Evolutionary conservation across 1,139 yeast species (phyloP).

Genomic region (Yamadazyma aaseri): DNA sequence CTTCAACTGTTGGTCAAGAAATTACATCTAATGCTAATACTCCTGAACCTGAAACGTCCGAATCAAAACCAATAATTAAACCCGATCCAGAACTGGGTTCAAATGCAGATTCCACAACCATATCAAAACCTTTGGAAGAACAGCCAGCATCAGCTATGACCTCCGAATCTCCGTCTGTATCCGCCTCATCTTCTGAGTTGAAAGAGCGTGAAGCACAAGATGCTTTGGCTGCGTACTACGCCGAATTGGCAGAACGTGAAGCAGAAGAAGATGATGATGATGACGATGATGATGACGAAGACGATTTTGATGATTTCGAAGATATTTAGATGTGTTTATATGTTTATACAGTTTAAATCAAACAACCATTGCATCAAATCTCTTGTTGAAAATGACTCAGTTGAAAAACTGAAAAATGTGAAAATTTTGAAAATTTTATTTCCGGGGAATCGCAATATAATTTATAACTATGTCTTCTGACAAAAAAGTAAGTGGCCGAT

Average conservation of each 20-base stretch:
- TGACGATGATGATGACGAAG: slow-evolving; percentile 56
- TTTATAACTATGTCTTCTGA: slow-evolving; percentile 9
- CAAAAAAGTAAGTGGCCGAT: slow-evolving; percentile 12
- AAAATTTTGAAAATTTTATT: slow-evolving; percentile 4
- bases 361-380: no score
- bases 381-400: slow-evolving; percentile 1
- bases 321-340: no score
- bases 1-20: slow-evolving; percentile 74
- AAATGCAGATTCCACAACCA: slow-evolving; percentile 9
- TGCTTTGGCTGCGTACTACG: slow-evolving; percentile 78
- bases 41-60: slow-evolving; percentile 15
- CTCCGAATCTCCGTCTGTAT: slow-evolving; percentile 6
- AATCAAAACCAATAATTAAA: slow-evolving; percentile 12
- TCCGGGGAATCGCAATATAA: slow-evolving; percentile 9
- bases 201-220: slow-evolving; percentile 69
- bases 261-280: slow-evolving; percentile 62
- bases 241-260: slow-evolving; percentile 63
- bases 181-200: slow-evolving; percentile 26
- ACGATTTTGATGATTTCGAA: slow-evolving; percentile 51
- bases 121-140: neutral
- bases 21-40: slow-evolving; percentile 43
- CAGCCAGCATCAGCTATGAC: slow-evolving; percentile 1
- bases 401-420: slow-evolving; percentile 1
- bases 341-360: no score
- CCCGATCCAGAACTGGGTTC: slow-evolving; percentile 14